A percentile compares a stretch with the other conserved stretches of the same genome.
These are phyloP conservation scores for Lepidium didymum DNA, from an alignment of 345 rosid species.

Conservation along the genomic window DNA sequence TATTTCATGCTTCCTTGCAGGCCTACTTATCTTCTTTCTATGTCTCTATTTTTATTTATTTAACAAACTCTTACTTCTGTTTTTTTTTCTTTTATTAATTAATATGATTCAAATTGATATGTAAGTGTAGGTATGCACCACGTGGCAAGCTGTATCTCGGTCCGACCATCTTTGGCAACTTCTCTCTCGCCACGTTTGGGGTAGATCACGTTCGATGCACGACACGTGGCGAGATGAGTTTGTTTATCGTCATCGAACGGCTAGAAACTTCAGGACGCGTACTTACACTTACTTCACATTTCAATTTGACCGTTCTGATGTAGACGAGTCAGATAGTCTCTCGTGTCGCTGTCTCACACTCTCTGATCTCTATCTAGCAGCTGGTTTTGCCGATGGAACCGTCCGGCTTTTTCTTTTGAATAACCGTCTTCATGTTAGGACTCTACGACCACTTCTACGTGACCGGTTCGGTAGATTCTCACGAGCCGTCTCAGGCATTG, in stretches of 20 bases:
- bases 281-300: conserved; percentile 37
- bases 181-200: conserved; percentile 56
- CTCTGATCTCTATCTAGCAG: conserved; percentile 69
- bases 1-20: conserved; percentile 25
- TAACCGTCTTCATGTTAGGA: conserved; percentile 49
- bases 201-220: conserved; percentile 31
- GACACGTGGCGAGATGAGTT: conserved; percentile 73
- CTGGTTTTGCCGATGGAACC: conserved; percentile 82
- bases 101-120: no score
- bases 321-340: conserved; percentile 47
- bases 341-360: conserved; percentile 72
- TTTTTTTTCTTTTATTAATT: no score
- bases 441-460: conserved; percentile 49
- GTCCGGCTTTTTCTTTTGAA: conserved; percentile 63
- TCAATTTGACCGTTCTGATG: conserved; percentile 54
- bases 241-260: conserved; percentile 55
- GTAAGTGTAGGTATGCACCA: conserved; percentile 62
- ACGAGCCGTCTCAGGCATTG: conserved; percentile 66
- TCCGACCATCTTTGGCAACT: conserved; percentile 76
- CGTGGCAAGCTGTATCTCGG: conserved; percentile 80
- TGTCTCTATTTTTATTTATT: no score
- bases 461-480: conserved; percentile 72
- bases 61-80: no score
- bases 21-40: conserved; percentile 33
- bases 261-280: conserved; percentile 49